These are phyloP conservation scores for Fonsecaea pugnacius DNA, from an alignment of 2,329 filamentous ascomycete species.

Conservation along the genomic window DNA sequence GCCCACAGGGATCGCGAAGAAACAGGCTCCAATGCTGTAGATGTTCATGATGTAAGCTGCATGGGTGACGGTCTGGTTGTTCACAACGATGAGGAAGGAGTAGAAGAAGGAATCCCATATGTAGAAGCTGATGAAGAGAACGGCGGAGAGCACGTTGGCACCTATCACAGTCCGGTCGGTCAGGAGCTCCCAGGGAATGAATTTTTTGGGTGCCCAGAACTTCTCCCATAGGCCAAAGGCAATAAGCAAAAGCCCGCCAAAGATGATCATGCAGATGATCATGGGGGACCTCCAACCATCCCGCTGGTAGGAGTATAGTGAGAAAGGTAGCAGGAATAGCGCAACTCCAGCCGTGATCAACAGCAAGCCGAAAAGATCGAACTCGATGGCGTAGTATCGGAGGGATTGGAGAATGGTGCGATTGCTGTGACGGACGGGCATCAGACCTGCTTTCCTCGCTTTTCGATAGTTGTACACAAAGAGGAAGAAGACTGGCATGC, in stretches of 20 bases:
- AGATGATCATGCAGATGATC: slow-evolving; percentile 56
- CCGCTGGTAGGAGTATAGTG: slow-evolving; percentile 50
- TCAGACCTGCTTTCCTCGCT: slow-evolving; percentile 58
- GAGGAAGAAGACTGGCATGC: slow-evolving; percentile 58
- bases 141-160: slow-evolving; percentile 54
- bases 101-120: slow-evolving; percentile 58
- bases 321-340: slow-evolving; percentile 69
- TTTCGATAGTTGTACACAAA: slow-evolving; percentile 60
- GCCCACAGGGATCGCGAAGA: slow-evolving; percentile 53
- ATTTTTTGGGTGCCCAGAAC: slow-evolving; percentile 55
- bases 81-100: slow-evolving; percentile 60
- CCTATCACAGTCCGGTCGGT: slow-evolving; percentile 55
- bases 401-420: slow-evolving; percentile 49
- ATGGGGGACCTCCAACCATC: slow-evolving; percentile 54
- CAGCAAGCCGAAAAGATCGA: slow-evolving; percentile 63
- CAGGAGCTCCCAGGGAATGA: slow-evolving; percentile 58
- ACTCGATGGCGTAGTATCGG: slow-evolving; percentile 60
- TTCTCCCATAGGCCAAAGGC: slow-evolving; percentile 60
- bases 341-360: slow-evolving; percentile 63
- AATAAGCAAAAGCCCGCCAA: slow-evolving; percentile 60
- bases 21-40: slow-evolving; percentile 58
- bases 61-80: slow-evolving; percentile 47
- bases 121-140: slow-evolving; percentile 55
- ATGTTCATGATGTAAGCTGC: slow-evolving; percentile 52
- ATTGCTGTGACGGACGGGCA: slow-evolving; percentile 45